Percentiles rank a stretch among this genome's conserved stretches.
phyloP scores from a whole-genome alignment of 768 basidiomycete genomes.

The Podaxis sp. region DNA sequence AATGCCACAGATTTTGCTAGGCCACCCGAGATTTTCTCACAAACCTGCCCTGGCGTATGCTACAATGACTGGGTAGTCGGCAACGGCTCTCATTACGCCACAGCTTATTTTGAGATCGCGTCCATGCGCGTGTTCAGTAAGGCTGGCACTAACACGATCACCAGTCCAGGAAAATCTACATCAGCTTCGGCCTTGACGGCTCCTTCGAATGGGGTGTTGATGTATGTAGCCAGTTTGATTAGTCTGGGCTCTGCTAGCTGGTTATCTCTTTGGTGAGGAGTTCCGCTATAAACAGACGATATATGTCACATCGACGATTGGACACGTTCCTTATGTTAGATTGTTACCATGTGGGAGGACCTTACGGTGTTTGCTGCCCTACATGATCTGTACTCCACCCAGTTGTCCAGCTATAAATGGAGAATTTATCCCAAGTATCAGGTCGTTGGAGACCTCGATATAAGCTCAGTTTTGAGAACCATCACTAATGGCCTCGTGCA shows the following conservation, averaged over 20 bases:
- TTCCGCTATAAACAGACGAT: neutral
- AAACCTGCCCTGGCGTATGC: constrained; percentile 66
- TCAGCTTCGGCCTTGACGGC: neutral
- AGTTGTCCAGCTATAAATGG: too few species aligned
- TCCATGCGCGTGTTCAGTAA: constrained; percentile 39
- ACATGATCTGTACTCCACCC: too few species aligned
- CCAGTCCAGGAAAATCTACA: constrained; percentile 1
- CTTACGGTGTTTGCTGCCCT: too few species aligned
- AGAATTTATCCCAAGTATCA: too few species aligned
- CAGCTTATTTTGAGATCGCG: constrained; percentile 73
- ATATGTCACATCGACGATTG: neutral
- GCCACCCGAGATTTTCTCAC: constrained; percentile 45
- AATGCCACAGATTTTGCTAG: constrained; percentile 47
- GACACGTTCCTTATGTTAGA: neutral
- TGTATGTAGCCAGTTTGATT: neutral
- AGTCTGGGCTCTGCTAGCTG: constrained; percentile 2
- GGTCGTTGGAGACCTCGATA: too few species aligned
- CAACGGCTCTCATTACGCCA: constrained; percentile 56
- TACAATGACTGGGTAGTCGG: constrained; percentile 73
- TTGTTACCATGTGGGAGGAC: too few species aligned
- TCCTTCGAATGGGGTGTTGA: neutral
- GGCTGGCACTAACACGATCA: constrained; percentile 24
- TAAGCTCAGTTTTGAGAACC: too few species aligned
- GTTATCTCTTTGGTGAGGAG: neutral
- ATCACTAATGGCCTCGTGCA: neutral